Evolutionary conservation across 306 rosid genomes (phyloP).

Genomic region (Phaseolus lunatus): DNA sequence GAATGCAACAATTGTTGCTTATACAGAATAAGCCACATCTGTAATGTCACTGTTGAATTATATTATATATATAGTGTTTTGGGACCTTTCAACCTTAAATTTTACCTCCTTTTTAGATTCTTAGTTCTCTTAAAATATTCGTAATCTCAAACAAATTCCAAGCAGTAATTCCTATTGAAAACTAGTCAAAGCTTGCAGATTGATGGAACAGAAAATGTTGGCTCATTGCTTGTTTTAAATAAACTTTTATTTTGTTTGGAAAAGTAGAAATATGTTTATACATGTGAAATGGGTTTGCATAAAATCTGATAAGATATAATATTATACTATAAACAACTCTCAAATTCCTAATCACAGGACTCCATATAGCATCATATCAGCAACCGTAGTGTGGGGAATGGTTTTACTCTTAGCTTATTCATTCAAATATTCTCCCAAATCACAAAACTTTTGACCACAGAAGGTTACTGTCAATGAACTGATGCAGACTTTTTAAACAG

Average conservation of each 20-base stretch:
- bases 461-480: too few relatives aligned
- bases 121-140: not conserved
- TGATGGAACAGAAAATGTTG: constrained; percentile 27
- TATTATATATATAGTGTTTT: too few relatives aligned
- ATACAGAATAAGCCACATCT: constrained; percentile 29
- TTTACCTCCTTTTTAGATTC: not conserved
- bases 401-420: not conserved
- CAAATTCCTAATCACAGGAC: constrained; percentile 35
- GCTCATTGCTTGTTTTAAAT: not conserved
- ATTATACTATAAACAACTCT: constrained; percentile 12
- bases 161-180: not conserved
- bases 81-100: not conserved
- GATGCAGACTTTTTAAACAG: too few relatives aligned
- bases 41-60: not conserved
- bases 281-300: constrained; percentile 39
- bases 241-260: not conserved
- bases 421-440: constrained; percentile 13
- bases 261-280: not conserved
- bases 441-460: too few relatives aligned
- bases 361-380: constrained; percentile 14
- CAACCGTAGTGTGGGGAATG: not conserved
- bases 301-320: not conserved
- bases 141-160: constrained; percentile 10
- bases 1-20: constrained; percentile 49
- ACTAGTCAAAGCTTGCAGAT: not conserved